Evolutionary conservation across 2,329 filamentous ascomycete genomes (phyloP), one percentile per base, ranked within the genome.

Genomic region (Exophiala sp.): DNA sequence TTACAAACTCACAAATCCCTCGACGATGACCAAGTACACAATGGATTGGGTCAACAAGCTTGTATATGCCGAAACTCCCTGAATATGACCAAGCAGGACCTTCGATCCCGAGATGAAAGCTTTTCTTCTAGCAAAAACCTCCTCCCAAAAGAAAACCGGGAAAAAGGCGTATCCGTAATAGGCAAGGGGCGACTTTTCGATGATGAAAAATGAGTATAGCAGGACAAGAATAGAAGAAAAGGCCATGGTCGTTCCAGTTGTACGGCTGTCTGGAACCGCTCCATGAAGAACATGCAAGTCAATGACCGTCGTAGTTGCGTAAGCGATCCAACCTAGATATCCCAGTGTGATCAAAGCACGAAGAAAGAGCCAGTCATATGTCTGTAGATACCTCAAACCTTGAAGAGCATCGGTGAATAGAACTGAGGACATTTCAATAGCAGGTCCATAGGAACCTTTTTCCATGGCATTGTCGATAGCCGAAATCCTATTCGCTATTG

Each of bases 301-400:
- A 58, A 97, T 79, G 44, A 97, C 91, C 0, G 87, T 95, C 0
- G 90, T 94, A 47, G 95, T 76, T 1, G 91, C 90, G 70, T 91
- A 99, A 1, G 88, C 87, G 66, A 97, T 95, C 92, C 92, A 99
- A 16, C 94, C 94, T 6, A 97, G 74, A 66, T 97, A 99, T 14
- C 94, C 94, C 10, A 88, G 68, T 1, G 94, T 96, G 55, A 99
- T 87, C 46, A 99, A 78, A 1, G 89, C 87, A 56, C 94, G 82
- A 34, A 99, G 75, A 72, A 99, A 99, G 2, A 99, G 78, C 94
- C 94, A 99, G 73, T 99, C 94, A 65, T 99, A 99, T 0, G 91
- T 99, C 71, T 99, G 94, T 21, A 99, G 79, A 69, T 99, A 99
- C 47, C 94, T 83, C 56, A 99, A 75, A 6, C 94, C 94, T 57